phyloP scores from a whole-genome alignment of 306 rosid genomes.

The Gleditsia sinensis region DNA sequence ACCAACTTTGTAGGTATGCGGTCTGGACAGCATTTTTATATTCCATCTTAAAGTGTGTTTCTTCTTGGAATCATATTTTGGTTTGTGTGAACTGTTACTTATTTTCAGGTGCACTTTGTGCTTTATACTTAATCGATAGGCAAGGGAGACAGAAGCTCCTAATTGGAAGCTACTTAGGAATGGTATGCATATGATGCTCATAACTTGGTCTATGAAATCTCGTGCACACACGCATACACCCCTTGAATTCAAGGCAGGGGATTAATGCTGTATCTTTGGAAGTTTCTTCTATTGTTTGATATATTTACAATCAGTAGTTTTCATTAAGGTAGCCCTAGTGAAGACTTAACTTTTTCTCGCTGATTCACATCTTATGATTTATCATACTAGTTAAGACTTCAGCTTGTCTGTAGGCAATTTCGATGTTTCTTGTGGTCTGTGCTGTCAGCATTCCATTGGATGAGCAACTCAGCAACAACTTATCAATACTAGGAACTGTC shows the following conservation, averaged over 20 bases:
- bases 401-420: slow-evolving; percentile 62
- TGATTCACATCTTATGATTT: background rate
- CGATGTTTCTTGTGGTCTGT: slow-evolving; percentile 69
- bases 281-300: background rate
- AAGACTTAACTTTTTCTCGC: slow-evolving; percentile 16
- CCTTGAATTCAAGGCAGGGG: background rate
- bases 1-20: slow-evolving; percentile 82
- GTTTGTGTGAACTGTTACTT: slow-evolving; percentile 35
- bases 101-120: slow-evolving; percentile 72
- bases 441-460: slow-evolving; percentile 65
- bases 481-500: slow-evolving; percentile 83
- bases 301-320: too few species aligned
- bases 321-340: background rate
- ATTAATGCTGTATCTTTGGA: background rate
- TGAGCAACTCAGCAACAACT: slow-evolving; percentile 56
- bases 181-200: slow-evolving; percentile 45
- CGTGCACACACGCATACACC: background rate
- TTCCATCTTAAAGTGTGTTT: slow-evolving; percentile 21
- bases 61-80: slow-evolving; percentile 31
- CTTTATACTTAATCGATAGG: slow-evolving; percentile 75
- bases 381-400: background rate
- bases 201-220: slow-evolving; percentile 14
- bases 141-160: slow-evolving; percentile 86
- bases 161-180: slow-evolving; percentile 86
- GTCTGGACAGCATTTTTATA: slow-evolving; percentile 22